phyloP scores from a whole-genome alignment of 306 rosid species.

The Trifolium dubium region DNA sequence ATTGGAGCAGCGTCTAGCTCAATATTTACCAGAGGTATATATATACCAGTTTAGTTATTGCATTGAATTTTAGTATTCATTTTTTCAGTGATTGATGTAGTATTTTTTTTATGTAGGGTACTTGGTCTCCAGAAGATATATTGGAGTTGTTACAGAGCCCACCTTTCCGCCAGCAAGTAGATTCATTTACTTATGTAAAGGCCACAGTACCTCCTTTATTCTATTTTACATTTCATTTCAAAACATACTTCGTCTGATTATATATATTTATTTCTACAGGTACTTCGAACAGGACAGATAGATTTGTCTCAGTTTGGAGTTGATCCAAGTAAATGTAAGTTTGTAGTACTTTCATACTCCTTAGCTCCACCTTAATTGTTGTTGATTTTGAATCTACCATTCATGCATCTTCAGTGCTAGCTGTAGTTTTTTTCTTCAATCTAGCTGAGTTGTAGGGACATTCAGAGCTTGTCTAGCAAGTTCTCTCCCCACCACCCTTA shows the following conservation, averaged over 20 bases:
- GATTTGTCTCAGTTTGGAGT: conserved; percentile 94
- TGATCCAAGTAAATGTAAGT: conserved; percentile 96
- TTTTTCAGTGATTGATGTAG: conserved; percentile 11
- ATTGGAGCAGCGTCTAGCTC: conserved; percentile 73
- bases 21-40: conserved; percentile 87
- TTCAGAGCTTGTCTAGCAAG: neutral
- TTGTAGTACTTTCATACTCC: conserved; percentile 27
- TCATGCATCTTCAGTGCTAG: neutral
- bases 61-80: conserved; percentile 24
- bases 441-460: neutral
- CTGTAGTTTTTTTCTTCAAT: conserved; percentile 21
- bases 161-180: conserved; percentile 94
- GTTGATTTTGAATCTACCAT: neutral
- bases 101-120: conserved; percentile 64
- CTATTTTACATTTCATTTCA: conserved; percentile 19
- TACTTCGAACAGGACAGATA: conserved; percentile 91
- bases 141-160: conserved; percentile 92
- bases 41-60: conserved; percentile 33
- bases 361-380: conserved; percentile 6
- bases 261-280: conserved; percentile 50
- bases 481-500: neutral
- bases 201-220: conserved; percentile 15
- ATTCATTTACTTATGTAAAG: conserved; percentile 91
- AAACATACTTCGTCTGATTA: conserved; percentile 2
- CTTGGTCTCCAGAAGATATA: conserved; percentile 83